These are phyloP conservation scores for Diplodia intermedia DNA, from an alignment of 2,329 filamentous ascomycete species.

Conservation along the genomic window DNA sequence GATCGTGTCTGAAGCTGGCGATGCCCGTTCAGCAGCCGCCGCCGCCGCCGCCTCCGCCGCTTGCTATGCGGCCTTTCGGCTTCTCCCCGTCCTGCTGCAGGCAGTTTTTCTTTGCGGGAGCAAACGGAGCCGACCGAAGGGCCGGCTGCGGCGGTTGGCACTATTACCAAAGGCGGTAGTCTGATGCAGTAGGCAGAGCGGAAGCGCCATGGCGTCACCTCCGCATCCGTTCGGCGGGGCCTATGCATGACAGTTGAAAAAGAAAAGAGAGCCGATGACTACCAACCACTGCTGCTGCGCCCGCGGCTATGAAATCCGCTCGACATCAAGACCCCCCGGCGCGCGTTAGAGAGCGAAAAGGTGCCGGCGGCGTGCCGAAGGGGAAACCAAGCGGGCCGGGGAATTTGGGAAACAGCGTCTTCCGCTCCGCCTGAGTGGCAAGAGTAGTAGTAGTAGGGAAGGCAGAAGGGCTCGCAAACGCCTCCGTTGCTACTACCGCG, in stretches of 20 bases:
- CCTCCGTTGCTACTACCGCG: background rate
- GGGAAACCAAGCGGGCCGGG: background rate
- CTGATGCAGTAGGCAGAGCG: background rate
- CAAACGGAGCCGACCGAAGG: conserved; percentile 1
- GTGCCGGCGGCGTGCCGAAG: conserved; percentile 8
- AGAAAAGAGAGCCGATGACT: background rate
- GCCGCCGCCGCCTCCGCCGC: too few relatives aligned
- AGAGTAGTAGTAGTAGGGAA: background rate
- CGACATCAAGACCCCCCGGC: background rate
- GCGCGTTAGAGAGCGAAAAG: background rate
- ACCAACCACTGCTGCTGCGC: background rate
- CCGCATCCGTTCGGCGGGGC: conserved; percentile 1
- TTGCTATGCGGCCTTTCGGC: too few relatives aligned
- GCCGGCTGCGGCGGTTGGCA: background rate
- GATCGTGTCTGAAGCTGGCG: too few relatives aligned
- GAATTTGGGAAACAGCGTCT: background rate
- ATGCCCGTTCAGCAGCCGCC: too few relatives aligned
- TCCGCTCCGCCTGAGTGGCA: conserved; percentile 8
- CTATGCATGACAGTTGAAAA: background rate
- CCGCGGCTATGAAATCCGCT: background rate
- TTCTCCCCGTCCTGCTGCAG: background rate
- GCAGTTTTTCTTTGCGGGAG: background rate
- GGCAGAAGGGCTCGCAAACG: background rate
- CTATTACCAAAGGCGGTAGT: background rate
- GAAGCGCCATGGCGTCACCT: conserved; percentile 26